Evolutionary conservation across 441 rosid species (phyloP).

Genomic region (Adansonia madagascariensis): DNA sequence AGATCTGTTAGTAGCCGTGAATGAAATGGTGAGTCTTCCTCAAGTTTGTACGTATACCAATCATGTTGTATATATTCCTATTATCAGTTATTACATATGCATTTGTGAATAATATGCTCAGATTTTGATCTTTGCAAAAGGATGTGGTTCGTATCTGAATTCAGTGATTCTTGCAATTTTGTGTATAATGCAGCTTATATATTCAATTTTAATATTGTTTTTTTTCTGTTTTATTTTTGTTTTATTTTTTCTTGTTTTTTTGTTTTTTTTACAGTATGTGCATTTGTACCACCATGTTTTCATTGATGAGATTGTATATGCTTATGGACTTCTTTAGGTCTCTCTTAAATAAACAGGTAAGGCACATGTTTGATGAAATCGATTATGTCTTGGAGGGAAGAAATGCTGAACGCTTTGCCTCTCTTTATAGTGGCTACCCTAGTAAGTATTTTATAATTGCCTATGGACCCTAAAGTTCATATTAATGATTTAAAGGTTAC

Average conservation of each 20-base stretch:
- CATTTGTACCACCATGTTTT: conserved; percentile 19
- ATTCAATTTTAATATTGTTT: conserved; percentile 10
- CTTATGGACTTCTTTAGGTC: conserved; percentile 52
- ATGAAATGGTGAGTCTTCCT: conserved; percentile 79
- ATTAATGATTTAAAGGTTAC: conserved; percentile 6
- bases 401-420: conserved; percentile 96
- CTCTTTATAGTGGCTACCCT: conserved; percentile 63
- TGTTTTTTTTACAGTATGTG: background rate
- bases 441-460: conserved; percentile 46
- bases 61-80: background rate
- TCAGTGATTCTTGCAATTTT: background rate
- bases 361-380: conserved; percentile 99
- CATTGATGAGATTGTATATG: conserved; percentile 38
- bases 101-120: background rate
- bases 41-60: conserved; percentile 17
- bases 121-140: conserved; percentile 14
- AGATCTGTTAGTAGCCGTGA: conserved; percentile 90
- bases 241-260: too few relatives aligned
- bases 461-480: background rate
- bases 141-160: background rate
- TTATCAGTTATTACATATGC: background rate
- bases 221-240: background rate
- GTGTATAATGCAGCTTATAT: background rate
- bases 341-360: conserved; percentile 78
- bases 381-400: conserved; percentile 86